These are phyloP conservation scores for Heliamphora pulchella DNA, from an alignment of 179 eudicot genomes.

Conservation along the genomic window DNA sequence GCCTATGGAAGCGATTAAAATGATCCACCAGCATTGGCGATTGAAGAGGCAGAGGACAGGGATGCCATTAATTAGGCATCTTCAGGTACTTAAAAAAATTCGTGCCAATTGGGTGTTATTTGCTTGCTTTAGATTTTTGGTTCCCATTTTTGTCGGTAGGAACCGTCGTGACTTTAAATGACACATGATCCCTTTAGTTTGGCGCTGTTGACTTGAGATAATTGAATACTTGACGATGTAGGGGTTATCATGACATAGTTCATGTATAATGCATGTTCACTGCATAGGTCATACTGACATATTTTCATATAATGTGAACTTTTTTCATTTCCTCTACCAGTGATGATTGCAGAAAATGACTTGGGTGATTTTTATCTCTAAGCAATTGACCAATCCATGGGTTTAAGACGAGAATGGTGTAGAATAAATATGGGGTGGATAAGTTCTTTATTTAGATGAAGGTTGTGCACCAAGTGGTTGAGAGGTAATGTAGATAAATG, in stretches of 20 bases:
- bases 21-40: constrained; percentile 64
- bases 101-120: background rate
- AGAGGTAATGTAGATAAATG: background rate
- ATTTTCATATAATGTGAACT: background rate
- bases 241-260: too few species aligned
- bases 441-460: constrained; percentile 4
- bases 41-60: constrained; percentile 67
- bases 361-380: background rate
- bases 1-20: constrained; percentile 39
- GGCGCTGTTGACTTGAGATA: background rate
- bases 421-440: background rate
- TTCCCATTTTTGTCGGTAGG: background rate
- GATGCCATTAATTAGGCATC: constrained; percentile 77
- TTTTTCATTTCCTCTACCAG: background rate
- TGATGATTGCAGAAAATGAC: background rate
- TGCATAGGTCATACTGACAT: too few species aligned
- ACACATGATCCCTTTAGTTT: background rate
- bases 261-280: too few species aligned
- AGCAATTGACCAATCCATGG: background rate
- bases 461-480: background rate
- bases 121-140: constrained; percentile 7
- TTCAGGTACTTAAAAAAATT: constrained; percentile 50
- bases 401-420: background rate
- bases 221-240: background rate
- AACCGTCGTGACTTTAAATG: background rate